Evolutionary conservation across 2,329 filamentous ascomycete genomes (phyloP), one percentile per base, ranked within the genome.

Genomic region (Chrysoporthe cubensis): DNA sequence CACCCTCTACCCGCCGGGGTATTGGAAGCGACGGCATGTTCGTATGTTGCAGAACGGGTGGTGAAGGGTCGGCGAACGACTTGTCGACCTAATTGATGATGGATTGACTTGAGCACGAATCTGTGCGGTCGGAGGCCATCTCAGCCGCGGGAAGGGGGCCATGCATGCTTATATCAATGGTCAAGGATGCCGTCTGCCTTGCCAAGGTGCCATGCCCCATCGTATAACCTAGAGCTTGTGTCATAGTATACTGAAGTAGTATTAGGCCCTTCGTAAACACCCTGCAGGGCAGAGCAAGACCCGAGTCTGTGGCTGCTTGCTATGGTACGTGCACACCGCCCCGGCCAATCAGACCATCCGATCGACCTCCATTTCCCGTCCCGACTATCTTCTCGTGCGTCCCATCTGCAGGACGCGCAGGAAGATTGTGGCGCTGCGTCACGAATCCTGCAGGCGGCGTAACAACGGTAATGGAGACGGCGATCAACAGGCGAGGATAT

Each of bases 371-470:
- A 54, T 54, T n/a, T 54, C 50, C 32, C 16, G 11, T 32, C 21
- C 50, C 26, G 50, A 54, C 50, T 54, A 32, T 16, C 32, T 13
- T 26, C 14, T 34, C 16, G 4, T 54, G 50, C 50, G 32, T n/a
- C 5, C 48, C 48, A 32, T 14, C n/a, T 52, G 48, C 48, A 52
- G 48, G 21, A 52, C 21, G 14, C 21, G 54, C 32, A 58, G 56
- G 56, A 42, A 40, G 32, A 16, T 34, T 58, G 56, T 43, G 48
- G 65, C 40, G 59, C 43, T 64, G 65, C 60, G 58, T 44, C 37
- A 43, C 57, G 56, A 11, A 50, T 62, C 62, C 67, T 69, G 65
- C 65, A 68, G 57, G 57, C 61, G 66, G 64, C 40, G 57, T 60
- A 60, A 44, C 57, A 43, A 21, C 11, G 40, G 18, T 16, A 34